Base-by-base conservation (phyloP, 1,284 basidiomycete species). In the Ganoderma multipileum region DNA sequence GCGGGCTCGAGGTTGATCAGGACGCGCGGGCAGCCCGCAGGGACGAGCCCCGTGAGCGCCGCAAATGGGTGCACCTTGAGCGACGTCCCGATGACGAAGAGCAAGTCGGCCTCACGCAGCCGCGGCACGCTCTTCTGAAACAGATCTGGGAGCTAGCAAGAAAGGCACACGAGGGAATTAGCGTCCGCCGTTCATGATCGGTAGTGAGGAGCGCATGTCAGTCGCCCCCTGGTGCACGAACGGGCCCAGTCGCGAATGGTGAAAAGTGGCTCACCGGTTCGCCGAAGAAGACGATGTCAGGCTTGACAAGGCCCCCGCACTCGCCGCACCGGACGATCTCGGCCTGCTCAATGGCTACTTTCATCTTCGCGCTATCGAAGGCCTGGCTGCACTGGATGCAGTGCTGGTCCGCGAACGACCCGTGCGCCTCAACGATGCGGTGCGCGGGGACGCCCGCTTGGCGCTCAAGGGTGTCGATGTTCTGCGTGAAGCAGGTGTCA, bases 251-350 rank as follows among this genome's bases (percentile, higher is more conserved):
- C 38, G 38, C 47, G 47, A 26, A 50, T 14, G 11, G 47, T 33
- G 8, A 12, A 42, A 18, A 50, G 2, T 30, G 50, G 81, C 89
- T 39, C 75, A 92, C 92, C 55, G 84, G 75, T 81, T 97, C 96
- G 60, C 96, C 96, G 76, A 97, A 97, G 81, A 98, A 97, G n/a
- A 97, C 94, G 60, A 97, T 97, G 76, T 97, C 93, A 4, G 95
- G 96, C 80, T 97, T 97, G 47, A 96, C 91, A 42, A 95, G 82
- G 0, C 93, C 94, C 0, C 81, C 81, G 75, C 94, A 95, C 9
- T 76, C 71, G 64, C 84, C 81, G 78, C 95, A 96, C 58, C 81
- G 83, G 7, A 94, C 90, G 42, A 94, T 88, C 67, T 86, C 79
- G 39, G 88, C 89, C 33, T 81, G 77, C 64, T 83, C 78, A 38